Percentiles rank a stretch among this genome's conserved stretches.
Conservation (phyloP, 441 rosid genomes). For the Bruguiera hainesii region DNA sequence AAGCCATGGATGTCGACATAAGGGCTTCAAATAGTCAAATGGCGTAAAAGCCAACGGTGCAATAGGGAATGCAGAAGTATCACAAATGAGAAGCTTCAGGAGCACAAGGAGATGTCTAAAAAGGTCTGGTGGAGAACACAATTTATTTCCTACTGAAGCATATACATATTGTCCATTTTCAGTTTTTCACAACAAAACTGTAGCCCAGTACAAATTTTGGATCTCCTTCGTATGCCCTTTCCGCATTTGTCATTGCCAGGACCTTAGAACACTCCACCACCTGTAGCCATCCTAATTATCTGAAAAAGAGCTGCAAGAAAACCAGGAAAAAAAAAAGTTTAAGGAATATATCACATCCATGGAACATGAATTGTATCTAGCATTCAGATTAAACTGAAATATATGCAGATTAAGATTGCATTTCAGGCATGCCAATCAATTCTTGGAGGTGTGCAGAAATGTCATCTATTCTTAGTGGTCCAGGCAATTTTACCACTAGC, state of each 20-base stretch:
- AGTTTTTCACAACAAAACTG: not conserved
- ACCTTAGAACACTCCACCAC: constrained; percentile 31
- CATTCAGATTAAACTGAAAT: too few relatives aligned
- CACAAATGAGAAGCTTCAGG: too few relatives aligned
- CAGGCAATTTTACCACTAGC: too few relatives aligned
- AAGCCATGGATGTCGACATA: too few relatives aligned
- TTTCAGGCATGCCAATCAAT: too few relatives aligned
- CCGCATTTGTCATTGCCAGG: not conserved
- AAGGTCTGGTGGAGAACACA: not conserved
- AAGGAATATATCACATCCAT: not conserved
- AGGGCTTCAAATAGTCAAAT: too few relatives aligned
- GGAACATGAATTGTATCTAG: too few relatives aligned
- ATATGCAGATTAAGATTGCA: too few relatives aligned
- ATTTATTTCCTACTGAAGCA: not conserved
- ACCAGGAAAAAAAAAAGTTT: not conserved
- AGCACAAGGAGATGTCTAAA: not conserved
- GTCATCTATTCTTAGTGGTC: too few relatives aligned
- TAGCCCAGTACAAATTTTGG: not conserved
- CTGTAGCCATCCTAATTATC: constrained; percentile 38
- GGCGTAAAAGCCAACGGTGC: not conserved
- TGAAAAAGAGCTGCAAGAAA: constrained; percentile 42
- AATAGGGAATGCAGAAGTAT: not conserved
- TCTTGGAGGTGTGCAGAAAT: too few relatives aligned
- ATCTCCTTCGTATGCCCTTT: not conserved
- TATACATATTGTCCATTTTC: not conserved